Base-by-base conservation (phyloP, 345 rosid species). In the Lepidium africanum region DNA sequence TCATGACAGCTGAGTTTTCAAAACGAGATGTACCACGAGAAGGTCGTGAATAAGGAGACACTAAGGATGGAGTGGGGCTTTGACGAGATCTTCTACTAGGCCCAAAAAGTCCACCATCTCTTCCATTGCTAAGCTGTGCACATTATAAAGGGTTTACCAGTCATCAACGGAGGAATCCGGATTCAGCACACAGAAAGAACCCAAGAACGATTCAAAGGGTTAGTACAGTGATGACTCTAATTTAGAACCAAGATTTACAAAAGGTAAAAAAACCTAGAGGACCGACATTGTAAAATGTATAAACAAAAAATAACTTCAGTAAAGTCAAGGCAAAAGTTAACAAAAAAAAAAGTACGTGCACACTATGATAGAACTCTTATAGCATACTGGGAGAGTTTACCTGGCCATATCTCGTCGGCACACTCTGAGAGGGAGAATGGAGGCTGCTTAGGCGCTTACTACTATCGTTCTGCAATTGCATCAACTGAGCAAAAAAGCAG, bases 51-150 rank as follows among this genome's bases (percentile, higher is more conserved):
- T 71, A 72, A 55, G 76, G 67, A 72, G 81, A 83, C 69, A 68
- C 79, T 19, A 59, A 13, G 48, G 63, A 59, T 0, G 21, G 63
- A 43, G 61, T 63, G 46, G 42, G 62, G 49, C 60, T 73, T 48
- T 81, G 84, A 39, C 79, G 81, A 66, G 74, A 14, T 73, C 89
- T 83, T 63, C 84, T 86, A 66, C 81, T 77, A 63, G 99, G 95
- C 76, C 96, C 97, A 51, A 80, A 88, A 65, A 88, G 80, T 75
- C 86, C 89, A 65, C 27, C 75, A 73, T 71, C 82, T 73, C 77
- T 51, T 47, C 71, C 46, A 16, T 73, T 75, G 63, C 79, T 79
- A 62, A 80, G 65, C 85, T 83, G 73, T 14, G 74, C 23, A 59
- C 15, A 65, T 64, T 63, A 70, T 25, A 35, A 14, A 70, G n/a